A percentile compares a stretch with the other conserved stretches of the same genome.
Evolutionary conservation across 139 green algal genomes (phyloP).

Genomic region (Chlamydomonas sphaeroides): DNA sequence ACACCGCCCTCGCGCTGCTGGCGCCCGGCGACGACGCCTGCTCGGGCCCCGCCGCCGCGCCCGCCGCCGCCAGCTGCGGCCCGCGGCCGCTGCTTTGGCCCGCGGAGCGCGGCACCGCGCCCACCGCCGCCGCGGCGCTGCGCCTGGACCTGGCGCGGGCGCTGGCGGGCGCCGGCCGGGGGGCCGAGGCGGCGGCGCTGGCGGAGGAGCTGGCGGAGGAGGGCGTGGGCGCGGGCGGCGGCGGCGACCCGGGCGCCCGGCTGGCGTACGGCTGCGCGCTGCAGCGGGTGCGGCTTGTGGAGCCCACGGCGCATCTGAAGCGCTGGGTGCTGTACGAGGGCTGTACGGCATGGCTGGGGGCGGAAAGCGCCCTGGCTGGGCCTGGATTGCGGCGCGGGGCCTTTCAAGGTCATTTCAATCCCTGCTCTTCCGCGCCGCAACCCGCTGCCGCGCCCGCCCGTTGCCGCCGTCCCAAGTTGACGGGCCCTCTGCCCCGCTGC

Average conservation of each 20-base stretch:
- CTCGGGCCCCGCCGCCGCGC: neutral
- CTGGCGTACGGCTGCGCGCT: slow-evolving; percentile 43
- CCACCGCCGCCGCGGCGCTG: slow-evolving; percentile 5
- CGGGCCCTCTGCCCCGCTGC: neutral
- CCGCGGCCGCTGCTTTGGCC: slow-evolving; percentile 9
- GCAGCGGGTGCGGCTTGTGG: slow-evolving; percentile 52
- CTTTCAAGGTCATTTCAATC: too few species aligned
- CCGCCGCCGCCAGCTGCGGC: neutral
- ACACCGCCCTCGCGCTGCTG: slow-evolving; percentile 29
- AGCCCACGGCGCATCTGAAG: too few species aligned
- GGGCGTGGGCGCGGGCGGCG: too few species aligned
- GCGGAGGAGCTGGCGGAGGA: neutral
- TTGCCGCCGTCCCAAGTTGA: too few species aligned
- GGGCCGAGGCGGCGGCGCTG: slow-evolving; percentile 25
- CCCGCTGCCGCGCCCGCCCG: too few species aligned
- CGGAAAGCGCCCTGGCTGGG: too few species aligned
- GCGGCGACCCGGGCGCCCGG: slow-evolving; percentile 7
- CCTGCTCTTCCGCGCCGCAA: too few species aligned
- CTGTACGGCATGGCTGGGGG: too few species aligned
- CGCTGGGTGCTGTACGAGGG: too few species aligned
- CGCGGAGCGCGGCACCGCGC: neutral
- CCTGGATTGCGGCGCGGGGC: too few species aligned
- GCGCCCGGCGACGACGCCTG: neutral
- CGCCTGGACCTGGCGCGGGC: slow-evolving; percentile 41
- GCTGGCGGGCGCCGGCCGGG: slow-evolving; percentile 18